Conservation (phyloP, 2,329 filamentous ascomycete genomes). For the Cyphellophora attinorum region DNA sequence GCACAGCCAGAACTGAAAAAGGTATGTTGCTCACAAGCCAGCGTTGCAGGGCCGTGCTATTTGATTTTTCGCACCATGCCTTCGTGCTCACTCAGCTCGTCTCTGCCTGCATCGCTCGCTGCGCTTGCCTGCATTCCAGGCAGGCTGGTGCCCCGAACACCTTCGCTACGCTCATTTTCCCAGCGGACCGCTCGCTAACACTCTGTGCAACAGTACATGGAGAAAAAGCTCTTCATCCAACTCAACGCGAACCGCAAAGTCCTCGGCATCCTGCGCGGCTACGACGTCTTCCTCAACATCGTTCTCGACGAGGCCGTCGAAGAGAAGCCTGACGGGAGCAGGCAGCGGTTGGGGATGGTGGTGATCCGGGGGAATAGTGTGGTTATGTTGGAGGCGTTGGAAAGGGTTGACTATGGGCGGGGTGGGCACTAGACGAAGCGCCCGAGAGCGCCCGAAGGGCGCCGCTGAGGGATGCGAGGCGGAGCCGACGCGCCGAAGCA, state of each 20-base stretch:
- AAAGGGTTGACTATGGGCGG: conserved; percentile 17
- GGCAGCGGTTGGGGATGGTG: conserved; percentile 83
- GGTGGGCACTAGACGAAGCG: too few species aligned
- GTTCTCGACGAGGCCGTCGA: conserved; percentile 95
- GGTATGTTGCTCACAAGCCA: too few species aligned
- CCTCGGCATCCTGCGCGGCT: conserved; percentile 84
- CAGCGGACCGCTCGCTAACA: conserved; percentile 1
- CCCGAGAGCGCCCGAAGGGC: neutral
- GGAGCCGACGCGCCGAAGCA: neutral
- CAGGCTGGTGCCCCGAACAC: too few species aligned
- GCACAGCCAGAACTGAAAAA: conserved; percentile 99
- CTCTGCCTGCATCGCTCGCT: too few species aligned
- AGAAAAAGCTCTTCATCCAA: conserved; percentile 97
- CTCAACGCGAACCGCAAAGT: conserved; percentile 97
- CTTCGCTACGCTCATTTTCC: conserved; percentile 6
- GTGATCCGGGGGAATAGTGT: conserved; percentile 97
- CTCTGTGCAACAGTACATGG: conserved; percentile 65
- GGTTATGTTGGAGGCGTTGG: conserved; percentile 72
- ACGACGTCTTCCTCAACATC: conserved; percentile 98
- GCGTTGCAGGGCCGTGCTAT: too few species aligned
- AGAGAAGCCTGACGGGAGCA: conserved; percentile 85
- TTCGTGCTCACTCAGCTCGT: too few species aligned
- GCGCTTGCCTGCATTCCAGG: too few species aligned
- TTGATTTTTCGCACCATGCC: too few species aligned
- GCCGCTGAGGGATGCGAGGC: neutral